A percentile compares a stretch with the other conserved stretches of the same genome.
phyloP scores from a whole-genome alignment of 495 filamentous ascomycete species.

The Cairneyella variabilis region DNA sequence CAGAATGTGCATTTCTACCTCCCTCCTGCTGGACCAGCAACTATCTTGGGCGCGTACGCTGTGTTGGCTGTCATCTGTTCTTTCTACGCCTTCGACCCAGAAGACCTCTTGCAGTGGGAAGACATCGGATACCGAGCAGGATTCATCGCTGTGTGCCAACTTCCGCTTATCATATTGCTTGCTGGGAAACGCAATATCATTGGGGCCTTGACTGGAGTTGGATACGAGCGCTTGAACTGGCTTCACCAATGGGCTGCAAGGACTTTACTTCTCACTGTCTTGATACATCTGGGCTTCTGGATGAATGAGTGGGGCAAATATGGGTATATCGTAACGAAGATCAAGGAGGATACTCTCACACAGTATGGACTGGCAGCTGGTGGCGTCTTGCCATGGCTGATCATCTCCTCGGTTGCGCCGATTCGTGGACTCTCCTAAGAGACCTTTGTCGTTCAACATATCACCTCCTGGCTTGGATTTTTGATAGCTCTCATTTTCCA shows the following conservation, averaged over 20 bases:
- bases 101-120: slow-evolving; percentile 51
- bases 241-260: slow-evolving; percentile 77
- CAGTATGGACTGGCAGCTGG: slow-evolving; percentile 70
- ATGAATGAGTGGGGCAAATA: slow-evolving; percentile 62
- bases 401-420: slow-evolving; percentile 64
- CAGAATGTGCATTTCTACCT: slow-evolving; percentile 39
- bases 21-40: slow-evolving; percentile 53
- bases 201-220: slow-evolving; percentile 61
- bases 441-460: slow-evolving; percentile 77
- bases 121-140: slow-evolving; percentile 72
- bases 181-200: slow-evolving; percentile 77
- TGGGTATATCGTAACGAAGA: slow-evolving; percentile 57
- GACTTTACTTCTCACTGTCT: slow-evolving; percentile 66
- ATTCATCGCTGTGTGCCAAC: slow-evolving; percentile 71
- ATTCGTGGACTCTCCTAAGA: slow-evolving; percentile 70
- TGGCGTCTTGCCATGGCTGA: slow-evolving; percentile 68
- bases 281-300: slow-evolving; percentile 73
- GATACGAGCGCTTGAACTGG: slow-evolving; percentile 78
- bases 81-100: slow-evolving; percentile 34
- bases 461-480: slow-evolving; percentile 64
- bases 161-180: slow-evolving; percentile 74
- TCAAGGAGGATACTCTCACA: slow-evolving; percentile 58
- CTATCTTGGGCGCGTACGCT: slow-evolving; percentile 51
- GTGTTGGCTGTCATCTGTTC: slow-evolving; percentile 55
- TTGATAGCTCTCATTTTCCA: slow-evolving; percentile 63